Evolutionary conservation across 2,329 filamentous ascomycete genomes (phyloP).

Genomic region (Biscogniauxia marginata): DNA sequence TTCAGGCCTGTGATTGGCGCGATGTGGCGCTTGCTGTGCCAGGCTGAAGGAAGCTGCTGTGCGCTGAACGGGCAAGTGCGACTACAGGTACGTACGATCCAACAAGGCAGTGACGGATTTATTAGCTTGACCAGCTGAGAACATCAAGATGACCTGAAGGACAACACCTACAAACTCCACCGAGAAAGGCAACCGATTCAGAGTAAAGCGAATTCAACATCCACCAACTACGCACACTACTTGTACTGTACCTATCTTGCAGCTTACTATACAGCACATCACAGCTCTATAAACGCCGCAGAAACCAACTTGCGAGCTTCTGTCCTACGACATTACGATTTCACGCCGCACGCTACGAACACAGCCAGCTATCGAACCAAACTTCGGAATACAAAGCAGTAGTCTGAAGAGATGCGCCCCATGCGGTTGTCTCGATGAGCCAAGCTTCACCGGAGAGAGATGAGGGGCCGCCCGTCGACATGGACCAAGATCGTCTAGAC

Average conservation of each 20-base stretch:
- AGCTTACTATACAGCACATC: neutral
- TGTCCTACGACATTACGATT: neutral
- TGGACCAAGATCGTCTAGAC: conserved; percentile 45
- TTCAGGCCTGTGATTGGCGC: neutral
- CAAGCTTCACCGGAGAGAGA: conserved; percentile 32
- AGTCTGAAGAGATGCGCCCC: conserved; percentile 26
- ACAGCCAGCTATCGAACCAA: neutral
- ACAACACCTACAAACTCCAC: neutral
- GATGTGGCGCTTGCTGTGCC: neutral
- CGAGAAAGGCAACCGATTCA: neutral
- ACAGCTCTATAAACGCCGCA: neutral
- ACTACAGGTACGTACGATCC: neutral
- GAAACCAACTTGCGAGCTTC: neutral
- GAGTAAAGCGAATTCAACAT: neutral
- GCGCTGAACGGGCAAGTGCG: neutral
- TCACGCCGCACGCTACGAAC: too few species aligned
- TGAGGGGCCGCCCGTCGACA: conserved; percentile 38
- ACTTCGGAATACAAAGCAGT: neutral
- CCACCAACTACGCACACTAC: neutral
- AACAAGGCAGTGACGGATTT: neutral
- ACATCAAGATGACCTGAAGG: neutral
- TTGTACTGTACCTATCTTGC: neutral
- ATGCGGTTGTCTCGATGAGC: conserved; percentile 30
- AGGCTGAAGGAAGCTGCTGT: neutral
- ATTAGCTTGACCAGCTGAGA: neutral